Conservation (phyloP, 1,139 yeast species). For the Lodderomyces margitis region DNA sequence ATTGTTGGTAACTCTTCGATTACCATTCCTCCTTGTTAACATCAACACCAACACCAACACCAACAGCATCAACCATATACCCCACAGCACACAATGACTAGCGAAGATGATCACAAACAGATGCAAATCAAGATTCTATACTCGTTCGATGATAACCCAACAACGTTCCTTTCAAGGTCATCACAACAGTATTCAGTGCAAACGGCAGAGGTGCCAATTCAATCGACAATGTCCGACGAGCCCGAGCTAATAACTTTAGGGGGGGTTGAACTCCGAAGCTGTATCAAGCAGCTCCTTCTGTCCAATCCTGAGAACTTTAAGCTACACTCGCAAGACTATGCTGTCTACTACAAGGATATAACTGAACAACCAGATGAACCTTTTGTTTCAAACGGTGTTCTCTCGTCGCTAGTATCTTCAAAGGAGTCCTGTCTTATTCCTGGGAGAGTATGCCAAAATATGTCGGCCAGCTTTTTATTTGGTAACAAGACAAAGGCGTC, state of each 20-base stretch:
- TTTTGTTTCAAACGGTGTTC: constrained; percentile 67
- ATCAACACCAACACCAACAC: neutral
- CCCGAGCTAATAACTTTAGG: constrained; percentile 48
- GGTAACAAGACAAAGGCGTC: constrained; percentile 42
- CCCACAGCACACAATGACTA: constrained; percentile 12
- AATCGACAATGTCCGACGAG: constrained; percentile 20
- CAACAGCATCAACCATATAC: neutral
- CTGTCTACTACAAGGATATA: constrained; percentile 69
- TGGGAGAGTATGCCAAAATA: constrained; percentile 70
- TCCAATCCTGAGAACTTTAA: constrained; percentile 61
- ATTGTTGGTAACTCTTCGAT: neutral
- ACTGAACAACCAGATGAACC: constrained; percentile 76
- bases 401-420: constrained; percentile 42
- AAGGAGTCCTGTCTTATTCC: constrained; percentile 45
- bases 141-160: constrained; percentile 56
- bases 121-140: constrained; percentile 59
- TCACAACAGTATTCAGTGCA: constrained; percentile 42
- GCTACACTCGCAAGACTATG: constrained; percentile 53
- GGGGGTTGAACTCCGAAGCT: constrained; percentile 52
- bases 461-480: constrained; percentile 51
- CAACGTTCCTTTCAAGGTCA: constrained; percentile 60
- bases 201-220: constrained; percentile 43
- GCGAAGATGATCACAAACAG: constrained; percentile 30
- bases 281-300: constrained; percentile 48
- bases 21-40: neutral